phyloP scores from a whole-genome alignment of 2,329 filamentous ascomycete genomes.

The Nothophaeocryptopus gaeumannii region DNA sequence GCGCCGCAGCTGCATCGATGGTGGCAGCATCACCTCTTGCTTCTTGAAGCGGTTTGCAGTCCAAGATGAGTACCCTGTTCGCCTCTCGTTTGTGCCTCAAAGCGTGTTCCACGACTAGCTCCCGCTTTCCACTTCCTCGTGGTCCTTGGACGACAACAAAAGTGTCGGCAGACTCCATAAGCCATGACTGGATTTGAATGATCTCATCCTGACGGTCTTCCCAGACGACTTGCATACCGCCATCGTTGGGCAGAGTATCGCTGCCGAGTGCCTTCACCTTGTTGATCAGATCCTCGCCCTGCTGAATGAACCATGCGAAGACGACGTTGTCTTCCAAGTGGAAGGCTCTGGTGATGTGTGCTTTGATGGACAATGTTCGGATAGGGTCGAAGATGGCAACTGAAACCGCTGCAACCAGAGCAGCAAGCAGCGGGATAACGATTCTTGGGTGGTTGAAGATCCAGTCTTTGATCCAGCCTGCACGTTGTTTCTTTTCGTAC shows the following conservation, averaged over 20 bases:
- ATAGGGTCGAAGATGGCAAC: slow-evolving; percentile 93
- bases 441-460: slow-evolving; percentile 80
- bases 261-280: slow-evolving; percentile 46
- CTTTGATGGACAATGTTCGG: slow-evolving; percentile 85
- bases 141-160: slow-evolving; percentile 94
- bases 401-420: slow-evolving; percentile 75
- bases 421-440: slow-evolving; percentile 78
- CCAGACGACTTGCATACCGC: slow-evolving; percentile 77
- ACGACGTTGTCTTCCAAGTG: slow-evolving; percentile 69
- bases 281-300: slow-evolving; percentile 61
- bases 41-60: slow-evolving; percentile 91
- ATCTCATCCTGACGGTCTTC: slow-evolving; percentile 81
- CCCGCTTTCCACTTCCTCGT: slow-evolving; percentile 83
- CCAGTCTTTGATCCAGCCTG: slow-evolving; percentile 83
- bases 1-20: slow-evolving; percentile 73
- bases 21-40: slow-evolving; percentile 83
- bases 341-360: slow-evolving; percentile 76
- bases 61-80: slow-evolving; percentile 76
- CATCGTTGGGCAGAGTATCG: slow-evolving; percentile 54
- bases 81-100: slow-evolving; percentile 60
- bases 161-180: slow-evolving; percentile 83
- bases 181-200: slow-evolving; percentile 76
- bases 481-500: slow-evolving; percentile 76
- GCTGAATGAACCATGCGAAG: slow-evolving; percentile 77
- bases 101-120: slow-evolving; percentile 81